Conservation (phyloP, 108 stramenopile genomes). For the Cylindrotheca fusiformis region DNA sequence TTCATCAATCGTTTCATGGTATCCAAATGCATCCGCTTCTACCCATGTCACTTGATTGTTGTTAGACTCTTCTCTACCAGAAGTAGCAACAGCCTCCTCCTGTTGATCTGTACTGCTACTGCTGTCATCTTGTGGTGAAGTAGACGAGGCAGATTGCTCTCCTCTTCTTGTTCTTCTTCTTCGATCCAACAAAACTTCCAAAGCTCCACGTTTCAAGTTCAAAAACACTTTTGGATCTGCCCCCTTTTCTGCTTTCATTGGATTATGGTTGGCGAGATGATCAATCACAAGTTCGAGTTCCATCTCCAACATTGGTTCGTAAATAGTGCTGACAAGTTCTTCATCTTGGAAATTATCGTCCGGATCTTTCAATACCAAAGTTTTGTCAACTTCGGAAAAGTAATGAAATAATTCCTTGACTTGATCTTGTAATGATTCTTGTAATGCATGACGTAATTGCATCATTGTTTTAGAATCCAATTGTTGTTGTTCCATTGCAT, state of each 20-base stretch:
- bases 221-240: conserved; percentile 38
- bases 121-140: neutral
- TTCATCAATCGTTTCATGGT: conserved; percentile 22
- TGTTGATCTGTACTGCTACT: neutral
- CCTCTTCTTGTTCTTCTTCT: conserved; percentile 16
- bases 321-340: conserved; percentile 4
- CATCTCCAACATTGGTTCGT: conserved; percentile 17
- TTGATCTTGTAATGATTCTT: conserved; percentile 51
- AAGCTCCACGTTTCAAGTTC: conserved; percentile 49
- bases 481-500: conserved; percentile 42
- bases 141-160: neutral
- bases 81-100: neutral
- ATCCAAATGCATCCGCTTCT: conserved; percentile 36
- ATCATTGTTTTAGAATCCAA: conserved; percentile 48
- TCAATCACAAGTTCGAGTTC: conserved; percentile 21
- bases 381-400: conserved; percentile 50
- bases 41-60: conserved; percentile 8
- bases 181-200: conserved; percentile 36
- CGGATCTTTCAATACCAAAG: conserved; percentile 24
- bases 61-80: no score
- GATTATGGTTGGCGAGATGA: conserved; percentile 9
- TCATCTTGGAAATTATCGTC: conserved; percentile 16
- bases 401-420: conserved; percentile 45
- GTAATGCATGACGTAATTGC: conserved; percentile 60
- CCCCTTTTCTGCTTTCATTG: conserved; percentile 21